Conservation (phyloP, 1,284 basidiomycete species). For the Mycena citricolor region DNA sequence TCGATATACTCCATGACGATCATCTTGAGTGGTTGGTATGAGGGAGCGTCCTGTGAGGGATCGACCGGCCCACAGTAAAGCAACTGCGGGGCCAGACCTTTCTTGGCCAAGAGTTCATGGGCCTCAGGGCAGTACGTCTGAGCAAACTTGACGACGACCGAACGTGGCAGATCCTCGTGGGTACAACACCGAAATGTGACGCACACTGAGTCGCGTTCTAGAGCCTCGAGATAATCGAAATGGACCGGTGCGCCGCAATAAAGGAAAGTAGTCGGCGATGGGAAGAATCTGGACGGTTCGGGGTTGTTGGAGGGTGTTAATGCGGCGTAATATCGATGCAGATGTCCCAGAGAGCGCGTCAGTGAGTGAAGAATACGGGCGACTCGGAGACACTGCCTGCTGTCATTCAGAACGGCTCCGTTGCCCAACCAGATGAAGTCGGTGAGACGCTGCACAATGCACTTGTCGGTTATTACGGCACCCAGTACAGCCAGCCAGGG, state of each 20-base stretch:
- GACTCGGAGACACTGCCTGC: background rate
- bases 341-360: background rate
- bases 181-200: conserved; percentile 1
- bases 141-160: conserved; percentile 23
- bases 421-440: conserved; percentile 16
- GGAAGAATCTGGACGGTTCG: conserved; percentile 11
- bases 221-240: conserved; percentile 10
- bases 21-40: conserved; percentile 10
- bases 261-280: conserved; percentile 3
- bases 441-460: conserved; percentile 17
- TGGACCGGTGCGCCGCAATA: background rate
- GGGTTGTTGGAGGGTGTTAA: conserved; percentile 6
- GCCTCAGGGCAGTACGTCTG: conserved; percentile 12
- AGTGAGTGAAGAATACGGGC: conserved; percentile 6
- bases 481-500: conserved; percentile 18
- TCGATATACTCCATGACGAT: conserved; percentile 18
- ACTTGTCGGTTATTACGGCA: conserved; percentile 9
- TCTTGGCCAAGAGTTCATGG: conserved; percentile 12
- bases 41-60: conserved; percentile 5
- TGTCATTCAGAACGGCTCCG: conserved; percentile 7
- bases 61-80: conserved; percentile 10
- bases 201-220: conserved; percentile 3
- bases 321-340: conserved; percentile 3
- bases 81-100: conserved; percentile 19
- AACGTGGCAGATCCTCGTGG: too few relatives aligned